Percentiles rank a stretch among this genome's conserved stretches.
phyloP scores from a whole-genome alignment of 129 eudicot species.

The Ambrosia trifida region DNA sequence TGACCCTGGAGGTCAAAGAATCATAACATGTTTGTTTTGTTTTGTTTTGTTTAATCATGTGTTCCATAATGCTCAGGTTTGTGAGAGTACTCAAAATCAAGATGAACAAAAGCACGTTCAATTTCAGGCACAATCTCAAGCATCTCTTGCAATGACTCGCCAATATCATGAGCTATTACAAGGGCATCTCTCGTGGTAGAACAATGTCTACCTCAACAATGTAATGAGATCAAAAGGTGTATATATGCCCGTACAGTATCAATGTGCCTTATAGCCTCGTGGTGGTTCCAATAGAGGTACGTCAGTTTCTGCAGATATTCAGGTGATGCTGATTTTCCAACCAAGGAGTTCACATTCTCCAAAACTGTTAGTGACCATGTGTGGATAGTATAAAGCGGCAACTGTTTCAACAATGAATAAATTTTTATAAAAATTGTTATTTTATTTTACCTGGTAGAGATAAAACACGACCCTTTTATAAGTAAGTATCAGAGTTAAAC shows the following conservation, averaged over 20 bases:
- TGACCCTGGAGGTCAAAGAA: slow-evolving; percentile 1
- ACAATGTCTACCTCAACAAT: slow-evolving; percentile 85
- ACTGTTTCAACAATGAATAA: slow-evolving; percentile 37
- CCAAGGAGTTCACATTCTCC: slow-evolving; percentile 81
- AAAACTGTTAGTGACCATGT: slow-evolving; percentile 86
- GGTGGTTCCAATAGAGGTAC: slow-evolving; percentile 92
- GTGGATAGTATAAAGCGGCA: slow-evolving; percentile 77
- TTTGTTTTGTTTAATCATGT: slow-evolving; percentile 25
- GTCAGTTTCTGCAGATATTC: slow-evolving; percentile 78
- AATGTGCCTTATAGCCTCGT: slow-evolving; percentile 71
- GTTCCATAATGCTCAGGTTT: slow-evolving; percentile 78
- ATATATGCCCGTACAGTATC: slow-evolving; percentile 82
- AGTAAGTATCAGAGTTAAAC: neutral
- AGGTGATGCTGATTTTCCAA: slow-evolving; percentile 82
- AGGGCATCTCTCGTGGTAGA: slow-evolving; percentile 61
- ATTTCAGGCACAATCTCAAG: slow-evolving; percentile 74
- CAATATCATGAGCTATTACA: slow-evolving; percentile 76
- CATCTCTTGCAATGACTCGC: slow-evolving; percentile 77
- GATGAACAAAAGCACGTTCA: slow-evolving; percentile 79
- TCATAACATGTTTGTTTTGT: neutral
- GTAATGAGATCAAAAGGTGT: slow-evolving; percentile 85
- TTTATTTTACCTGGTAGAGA: neutral
- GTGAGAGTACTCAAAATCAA: slow-evolving; percentile 69
- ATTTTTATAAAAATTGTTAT: neutral
- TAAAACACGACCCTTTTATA: neutral